Percentiles rank a stretch among this genome's conserved stretches.
phyloP scores from a whole-genome alignment of 2,329 filamentous ascomycete genomes.

The Penicillium fuscoglaucum region DNA sequence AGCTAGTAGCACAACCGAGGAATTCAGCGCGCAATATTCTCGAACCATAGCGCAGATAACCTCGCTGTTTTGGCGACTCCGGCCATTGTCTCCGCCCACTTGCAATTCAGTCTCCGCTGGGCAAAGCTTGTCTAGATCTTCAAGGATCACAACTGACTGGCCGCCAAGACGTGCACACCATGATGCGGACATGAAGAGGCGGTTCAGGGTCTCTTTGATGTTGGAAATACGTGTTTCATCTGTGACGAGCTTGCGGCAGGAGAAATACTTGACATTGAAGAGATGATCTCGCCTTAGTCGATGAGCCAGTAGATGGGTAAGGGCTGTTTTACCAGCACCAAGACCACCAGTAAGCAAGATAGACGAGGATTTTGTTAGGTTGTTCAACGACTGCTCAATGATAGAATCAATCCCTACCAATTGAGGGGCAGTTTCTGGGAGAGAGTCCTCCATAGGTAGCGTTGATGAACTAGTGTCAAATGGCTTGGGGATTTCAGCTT shows the following conservation, averaged over 20 bases:
- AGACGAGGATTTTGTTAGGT: constrained; percentile 82
- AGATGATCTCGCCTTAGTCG: constrained; percentile 69
- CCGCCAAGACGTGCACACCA: constrained; percentile 91
- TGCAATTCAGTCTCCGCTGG: constrained; percentile 93
- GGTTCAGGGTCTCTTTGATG: constrained; percentile 83
- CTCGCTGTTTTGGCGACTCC: constrained; percentile 90
- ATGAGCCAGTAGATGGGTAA: constrained; percentile 74
- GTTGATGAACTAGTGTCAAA: constrained; percentile 46
- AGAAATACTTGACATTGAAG: constrained; percentile 81
- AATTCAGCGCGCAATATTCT: constrained; percentile 78
- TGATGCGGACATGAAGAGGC: constrained; percentile 82
- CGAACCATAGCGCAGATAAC: constrained; percentile 77
- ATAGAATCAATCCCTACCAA: constrained; percentile 84
- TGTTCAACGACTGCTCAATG: constrained; percentile 69
- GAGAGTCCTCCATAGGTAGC: constrained; percentile 54
- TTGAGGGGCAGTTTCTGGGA: constrained; percentile 56
- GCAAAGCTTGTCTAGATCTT: constrained; percentile 90
- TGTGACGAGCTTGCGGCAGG: constrained; percentile 81
- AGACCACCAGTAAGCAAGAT: constrained; percentile 85
- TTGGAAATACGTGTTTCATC: constrained; percentile 87
- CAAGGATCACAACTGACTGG: constrained; percentile 78
- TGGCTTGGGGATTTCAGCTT: constrained; percentile 69
- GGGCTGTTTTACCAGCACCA: constrained; percentile 83
- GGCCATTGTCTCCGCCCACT: constrained; percentile 87
- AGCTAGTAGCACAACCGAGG: constrained; percentile 80